Evolutionary conservation across 2,329 filamentous ascomycete genomes (phyloP).

Genomic region (Fusarium albosuccineum): DNA sequence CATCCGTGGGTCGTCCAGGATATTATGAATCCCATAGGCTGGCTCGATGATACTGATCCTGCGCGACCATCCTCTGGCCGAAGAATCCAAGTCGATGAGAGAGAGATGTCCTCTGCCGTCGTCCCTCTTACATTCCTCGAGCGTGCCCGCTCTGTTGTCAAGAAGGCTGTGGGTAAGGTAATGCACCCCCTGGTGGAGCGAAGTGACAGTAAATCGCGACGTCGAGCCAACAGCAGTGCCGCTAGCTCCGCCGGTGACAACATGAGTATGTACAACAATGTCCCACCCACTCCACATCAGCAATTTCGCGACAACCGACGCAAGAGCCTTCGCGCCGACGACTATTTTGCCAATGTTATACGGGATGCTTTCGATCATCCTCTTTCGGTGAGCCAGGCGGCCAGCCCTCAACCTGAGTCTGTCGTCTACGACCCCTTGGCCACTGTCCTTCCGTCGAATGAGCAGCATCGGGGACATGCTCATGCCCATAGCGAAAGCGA

Average conservation of each 20-base stretch:
- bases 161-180: slow-evolving; percentile 74
- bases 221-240: slow-evolving; percentile 71
- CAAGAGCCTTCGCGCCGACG: slow-evolving; percentile 65
- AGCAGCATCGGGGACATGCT: slow-evolving; percentile 41
- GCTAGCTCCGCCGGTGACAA: slow-evolving; percentile 74
- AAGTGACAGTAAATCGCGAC: slow-evolving; percentile 66
- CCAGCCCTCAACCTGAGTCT: slow-evolving; percentile 42
- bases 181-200: slow-evolving; percentile 72
- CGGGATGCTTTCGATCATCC: slow-evolving; percentile 51
- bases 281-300: slow-evolving; percentile 64
- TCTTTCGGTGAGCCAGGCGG: slow-evolving; percentile 44
- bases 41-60: slow-evolving; percentile 96
- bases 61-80: slow-evolving; percentile 81
- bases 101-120: slow-evolving; percentile 90
- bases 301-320: slow-evolving; percentile 63
- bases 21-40: slow-evolving; percentile 78
- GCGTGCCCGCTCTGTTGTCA: slow-evolving; percentile 82
- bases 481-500: slow-evolving; percentile 48
- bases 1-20: slow-evolving; percentile 91
- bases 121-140: slow-evolving; percentile 90
- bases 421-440: slow-evolving; percentile 57
- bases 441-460: slow-evolving; percentile 52
- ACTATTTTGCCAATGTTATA: slow-evolving; percentile 63
- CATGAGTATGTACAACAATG: slow-evolving; percentile 58
- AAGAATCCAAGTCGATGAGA: slow-evolving; percentile 91